Evolutionary conservation across 2,329 filamentous ascomycete genomes (phyloP).

Genomic region (Cladophialophora immunda): DNA sequence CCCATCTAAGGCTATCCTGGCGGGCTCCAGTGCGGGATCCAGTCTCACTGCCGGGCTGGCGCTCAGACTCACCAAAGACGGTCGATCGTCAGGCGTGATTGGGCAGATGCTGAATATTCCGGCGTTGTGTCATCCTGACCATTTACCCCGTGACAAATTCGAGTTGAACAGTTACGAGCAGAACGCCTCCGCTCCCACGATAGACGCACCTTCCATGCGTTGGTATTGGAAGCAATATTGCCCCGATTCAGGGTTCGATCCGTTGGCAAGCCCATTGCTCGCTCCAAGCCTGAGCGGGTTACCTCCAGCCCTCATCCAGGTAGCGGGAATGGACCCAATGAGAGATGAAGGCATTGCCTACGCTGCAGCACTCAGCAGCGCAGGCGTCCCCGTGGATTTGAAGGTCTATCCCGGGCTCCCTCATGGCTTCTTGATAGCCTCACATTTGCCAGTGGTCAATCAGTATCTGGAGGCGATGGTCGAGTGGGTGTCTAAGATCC

Average conservation of each 20-base stretch:
- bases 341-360: conserved; percentile 1
- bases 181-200: conserved; percentile 6
- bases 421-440: conserved; percentile 4
- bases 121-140: conserved; percentile 8
- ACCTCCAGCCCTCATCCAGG: neutral
- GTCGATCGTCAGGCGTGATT: neutral
- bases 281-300: neutral
- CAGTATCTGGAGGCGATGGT: too few relatives aligned
- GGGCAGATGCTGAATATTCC: conserved; percentile 17
- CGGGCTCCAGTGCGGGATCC: too few relatives aligned
- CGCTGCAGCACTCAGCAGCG: neutral
- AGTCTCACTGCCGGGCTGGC: too few relatives aligned
- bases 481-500: too few relatives aligned
- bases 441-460: too few relatives aligned
- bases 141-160: conserved; percentile 21
- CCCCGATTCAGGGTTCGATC: neutral
- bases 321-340: neutral
- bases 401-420: neutral
- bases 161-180: conserved; percentile 14
- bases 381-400: neutral
- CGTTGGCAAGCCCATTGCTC: neutral
- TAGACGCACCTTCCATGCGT: neutral
- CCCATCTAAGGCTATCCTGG: too few relatives aligned
- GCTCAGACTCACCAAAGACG: too few relatives aligned
- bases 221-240: neutral